These are phyloP conservation scores for Candida germanica DNA, from an alignment of 805 yeast genomes.

Conservation along the genomic window DNA sequence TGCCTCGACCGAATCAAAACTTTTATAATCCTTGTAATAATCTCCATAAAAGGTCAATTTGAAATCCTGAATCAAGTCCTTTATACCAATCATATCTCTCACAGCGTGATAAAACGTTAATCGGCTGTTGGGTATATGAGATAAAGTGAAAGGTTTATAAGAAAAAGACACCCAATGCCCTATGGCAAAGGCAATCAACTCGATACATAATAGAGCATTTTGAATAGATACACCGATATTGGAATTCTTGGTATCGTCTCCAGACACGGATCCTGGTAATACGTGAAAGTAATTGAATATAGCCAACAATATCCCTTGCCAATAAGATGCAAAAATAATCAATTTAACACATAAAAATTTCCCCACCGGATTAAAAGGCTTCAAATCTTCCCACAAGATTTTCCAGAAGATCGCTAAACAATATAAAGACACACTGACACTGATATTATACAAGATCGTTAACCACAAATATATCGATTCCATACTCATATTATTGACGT, in stretches of 20 bases:
- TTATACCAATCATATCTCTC: conserved; percentile 70
- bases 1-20: conserved; percentile 79
- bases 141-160: conserved; percentile 63
- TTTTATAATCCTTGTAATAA: conserved; percentile 68
- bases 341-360: conserved; percentile 90
- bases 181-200: conserved; percentile 78
- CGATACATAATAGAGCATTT: conserved; percentile 76
- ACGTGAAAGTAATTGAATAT: conserved; percentile 48
- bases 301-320: conserved; percentile 80
- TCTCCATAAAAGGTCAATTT: conserved; percentile 66
- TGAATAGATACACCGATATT: conserved; percentile 62
- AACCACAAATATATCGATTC: conserved; percentile 59
- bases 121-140: conserved; percentile 65
- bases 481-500: conserved; percentile 47
- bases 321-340: conserved; percentile 94
- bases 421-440: conserved; percentile 80
- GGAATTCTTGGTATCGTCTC: conserved; percentile 23
- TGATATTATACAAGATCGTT: conserved; percentile 67
- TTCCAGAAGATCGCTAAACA: conserved; percentile 90
- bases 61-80: conserved; percentile 80
- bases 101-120: conserved; percentile 60
- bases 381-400: conserved; percentile 74
- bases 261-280: conserved; percentile 38
- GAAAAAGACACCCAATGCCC: conserved; percentile 90
- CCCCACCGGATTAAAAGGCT: conserved; percentile 82